These are phyloP conservation scores for Cyberlindnera sargentensis DNA, from an alignment of 805 yeast species.

Conservation along the genomic window DNA sequence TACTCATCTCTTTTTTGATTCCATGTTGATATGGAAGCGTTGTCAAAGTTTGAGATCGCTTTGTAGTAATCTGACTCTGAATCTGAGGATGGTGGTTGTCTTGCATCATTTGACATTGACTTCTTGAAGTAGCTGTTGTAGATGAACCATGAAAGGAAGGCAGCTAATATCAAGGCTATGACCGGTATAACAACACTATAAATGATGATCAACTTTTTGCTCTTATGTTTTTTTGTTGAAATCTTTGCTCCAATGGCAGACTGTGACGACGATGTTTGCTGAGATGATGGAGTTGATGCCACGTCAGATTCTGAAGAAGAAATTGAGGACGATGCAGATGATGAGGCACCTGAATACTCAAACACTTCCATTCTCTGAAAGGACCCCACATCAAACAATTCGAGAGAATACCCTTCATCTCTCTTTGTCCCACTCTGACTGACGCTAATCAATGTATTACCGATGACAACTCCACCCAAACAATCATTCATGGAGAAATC, in stretches of 20 bases:
- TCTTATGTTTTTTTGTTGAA: no score
- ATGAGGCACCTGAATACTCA: not conserved
- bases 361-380: slow-evolving; percentile 25
- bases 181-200: slow-evolving; percentile 23
- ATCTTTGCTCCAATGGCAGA: not conserved
- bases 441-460: slow-evolving; percentile 42
- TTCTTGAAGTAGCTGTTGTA: slow-evolving; percentile 1
- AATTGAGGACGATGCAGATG: not conserved
- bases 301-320: not conserved
- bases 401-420: slow-evolving; percentile 25
- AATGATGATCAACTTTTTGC: slow-evolving; percentile 1
- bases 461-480: slow-evolving; percentile 46
- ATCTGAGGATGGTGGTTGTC: not conserved
- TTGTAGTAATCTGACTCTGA: slow-evolving; percentile 12
- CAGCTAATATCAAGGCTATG: slow-evolving; percentile 13
- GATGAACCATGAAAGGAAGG: slow-evolving; percentile 3
- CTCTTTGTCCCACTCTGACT: slow-evolving; percentile 22
- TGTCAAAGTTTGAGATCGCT: slow-evolving; percentile 17
- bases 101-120: slow-evolving; percentile 3
- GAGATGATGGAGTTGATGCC: not conserved
- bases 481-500: slow-evolving; percentile 24
- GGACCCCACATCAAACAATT: slow-evolving; percentile 34
- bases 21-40: slow-evolving; percentile 22
- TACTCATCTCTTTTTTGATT: slow-evolving; percentile 18
- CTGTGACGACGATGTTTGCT: not conserved